Conservation (phyloP, 192 early-diverging fungal genomes). For the Mortierella alpina region DNA sequence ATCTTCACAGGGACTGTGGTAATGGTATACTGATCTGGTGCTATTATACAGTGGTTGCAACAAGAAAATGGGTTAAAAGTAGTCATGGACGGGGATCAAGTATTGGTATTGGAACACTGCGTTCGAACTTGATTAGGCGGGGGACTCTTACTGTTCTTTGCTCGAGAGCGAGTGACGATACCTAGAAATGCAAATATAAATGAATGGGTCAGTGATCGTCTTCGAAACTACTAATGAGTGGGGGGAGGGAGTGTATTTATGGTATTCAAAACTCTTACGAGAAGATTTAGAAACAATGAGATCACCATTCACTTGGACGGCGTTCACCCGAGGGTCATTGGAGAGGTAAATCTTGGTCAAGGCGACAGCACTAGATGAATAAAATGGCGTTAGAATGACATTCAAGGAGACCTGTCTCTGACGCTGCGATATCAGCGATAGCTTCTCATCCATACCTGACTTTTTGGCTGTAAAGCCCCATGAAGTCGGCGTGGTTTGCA, state of each 20-base stretch:
- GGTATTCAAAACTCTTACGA: slow-evolving; percentile 20
- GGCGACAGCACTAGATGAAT: slow-evolving; percentile 70
- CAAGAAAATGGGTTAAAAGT: not conserved
- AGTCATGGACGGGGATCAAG: not conserved
- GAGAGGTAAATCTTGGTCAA: slow-evolving; percentile 78
- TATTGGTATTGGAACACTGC: not conserved
- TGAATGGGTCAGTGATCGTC: not conserved
- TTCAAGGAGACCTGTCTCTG: not conserved
- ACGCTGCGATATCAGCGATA: slow-evolving; percentile 6
- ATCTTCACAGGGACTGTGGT: slow-evolving; percentile 88
- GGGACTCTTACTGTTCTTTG: slow-evolving; percentile 51
- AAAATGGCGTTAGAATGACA: not conserved
- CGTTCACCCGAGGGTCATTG: slow-evolving; percentile 72
- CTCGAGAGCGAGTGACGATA: slow-evolving; percentile 68
- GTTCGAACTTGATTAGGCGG: too few relatives aligned
- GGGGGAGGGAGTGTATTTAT: not conserved
- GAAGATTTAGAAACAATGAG: slow-evolving; percentile 65
- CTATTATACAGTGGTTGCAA: slow-evolving; percentile 35
- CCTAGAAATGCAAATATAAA: slow-evolving; percentile 30
- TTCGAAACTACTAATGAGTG: slow-evolving; percentile 5
- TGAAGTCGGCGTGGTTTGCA: slow-evolving; percentile 84
- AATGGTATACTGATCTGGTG: slow-evolving; percentile 81
- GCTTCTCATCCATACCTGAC: slow-evolving; percentile 61
- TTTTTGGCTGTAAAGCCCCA: slow-evolving; percentile 87
- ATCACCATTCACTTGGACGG: slow-evolving; percentile 84